Evolutionary conservation across 108 stramenopile species (phyloP), one percentile per base, ranked within the genome.

Genomic region (Nannochloropsis granulata): DNA sequence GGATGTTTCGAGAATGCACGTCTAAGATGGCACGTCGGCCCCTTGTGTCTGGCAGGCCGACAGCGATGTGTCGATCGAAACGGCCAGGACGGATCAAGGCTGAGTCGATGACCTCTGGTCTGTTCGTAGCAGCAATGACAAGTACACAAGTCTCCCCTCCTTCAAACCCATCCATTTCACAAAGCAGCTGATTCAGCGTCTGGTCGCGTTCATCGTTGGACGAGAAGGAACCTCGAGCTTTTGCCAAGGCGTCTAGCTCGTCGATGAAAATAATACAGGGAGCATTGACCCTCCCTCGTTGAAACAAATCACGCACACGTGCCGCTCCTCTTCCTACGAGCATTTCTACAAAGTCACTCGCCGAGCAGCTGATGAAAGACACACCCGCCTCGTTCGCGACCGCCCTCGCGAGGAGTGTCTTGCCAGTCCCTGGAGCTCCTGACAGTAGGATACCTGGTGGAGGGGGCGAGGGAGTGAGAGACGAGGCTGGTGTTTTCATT

Each of bases 121-220:
- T 81, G 84, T 98, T 98, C 5, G 95, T 96, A n/a, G 96, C 96
- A 23, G 95, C 98, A 82, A 99, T 92, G 12, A 99, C 96, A 79
- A 96, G 92, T 24, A 98, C 89, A 43, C 45, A 10, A 26, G 13
- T 23, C 16, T 44, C 81, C 12, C 23, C 43, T n/a, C 79, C n/a
- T 23, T 92, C 87, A 82, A 98, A 96, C 1, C 97, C 97, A 91
- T 98, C 97, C 95, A 98, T 95, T 91, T 95, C 94, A 16, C 94
- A 96, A 43, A 98, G 81, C 12, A 98, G 92, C 83, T 95, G 94
- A 91, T 98, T 98, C 83, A 98, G 85, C 21, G 97, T 97, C 85
- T 96, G 94, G 80, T 98, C 97, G 79, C 95, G 91, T 85, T 98
- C 97, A 86, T 96, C 96, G 84, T 94, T 94, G 23, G 82, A 56